Evolutionary conservation across 108 stramenopile genomes (phyloP).

Genomic region (Nitzschia palea): DNA sequence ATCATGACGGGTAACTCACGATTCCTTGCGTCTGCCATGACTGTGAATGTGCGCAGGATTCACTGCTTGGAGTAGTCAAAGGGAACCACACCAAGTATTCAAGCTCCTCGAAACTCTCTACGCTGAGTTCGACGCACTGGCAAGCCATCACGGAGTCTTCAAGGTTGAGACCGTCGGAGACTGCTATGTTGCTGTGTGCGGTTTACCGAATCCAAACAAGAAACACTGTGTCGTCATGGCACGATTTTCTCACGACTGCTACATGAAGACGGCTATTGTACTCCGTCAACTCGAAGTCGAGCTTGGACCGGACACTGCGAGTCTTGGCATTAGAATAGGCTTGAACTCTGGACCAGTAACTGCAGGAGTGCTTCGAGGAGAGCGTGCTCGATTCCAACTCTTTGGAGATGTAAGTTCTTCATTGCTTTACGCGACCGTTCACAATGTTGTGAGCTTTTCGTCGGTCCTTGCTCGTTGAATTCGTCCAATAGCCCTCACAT

Average conservation of each 20-base stretch:
- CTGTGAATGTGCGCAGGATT: too few species aligned
- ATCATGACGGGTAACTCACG: too few species aligned
- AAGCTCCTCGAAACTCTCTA: not conserved
- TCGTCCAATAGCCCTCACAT: not conserved
- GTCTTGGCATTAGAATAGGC: not conserved
- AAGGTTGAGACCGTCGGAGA: constrained; percentile 9
- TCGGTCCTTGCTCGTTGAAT: not conserved
- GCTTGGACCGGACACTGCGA: constrained; percentile 3
- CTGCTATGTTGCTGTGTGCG: constrained; percentile 5
- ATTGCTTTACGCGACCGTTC: not conserved
- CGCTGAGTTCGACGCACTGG: not conserved
- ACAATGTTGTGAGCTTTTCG: not conserved
- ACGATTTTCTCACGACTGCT: constrained; percentile 2
- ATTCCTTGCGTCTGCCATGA: too few species aligned
- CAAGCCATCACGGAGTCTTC: not conserved
- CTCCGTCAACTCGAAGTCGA: not conserved
- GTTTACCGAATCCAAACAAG: not conserved
- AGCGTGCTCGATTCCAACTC: not conserved
- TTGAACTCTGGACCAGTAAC: constrained; percentile 3
- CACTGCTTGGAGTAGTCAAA: not conserved
- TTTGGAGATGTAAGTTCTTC: not conserved
- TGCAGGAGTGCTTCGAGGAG: constrained; percentile 1
- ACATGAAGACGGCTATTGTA: not conserved
- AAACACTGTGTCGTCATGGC: not conserved
- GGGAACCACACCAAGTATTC: constrained; percentile 2